Evolutionary conservation across 371 early-diverging fungal genomes (phyloP).

Genomic region (Synchytrium microbalum): DNA sequence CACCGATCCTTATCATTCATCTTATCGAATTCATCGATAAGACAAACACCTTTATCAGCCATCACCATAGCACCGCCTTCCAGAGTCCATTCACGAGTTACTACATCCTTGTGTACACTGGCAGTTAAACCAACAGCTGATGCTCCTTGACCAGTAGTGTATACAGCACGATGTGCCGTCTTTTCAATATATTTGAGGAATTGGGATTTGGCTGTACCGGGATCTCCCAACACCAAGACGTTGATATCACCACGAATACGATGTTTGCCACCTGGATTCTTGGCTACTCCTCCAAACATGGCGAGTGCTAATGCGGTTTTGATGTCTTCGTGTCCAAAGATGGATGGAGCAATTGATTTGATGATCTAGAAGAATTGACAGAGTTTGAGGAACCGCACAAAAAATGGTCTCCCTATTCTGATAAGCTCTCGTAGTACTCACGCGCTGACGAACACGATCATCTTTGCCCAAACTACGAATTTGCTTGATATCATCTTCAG

Average conservation of each 20-base stretch:
- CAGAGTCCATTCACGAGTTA: constrained; percentile 97
- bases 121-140: constrained; percentile 99
- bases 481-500: constrained; percentile 85
- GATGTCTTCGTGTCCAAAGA: constrained; percentile 98
- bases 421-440: too few relatives aligned
- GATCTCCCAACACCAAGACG: constrained; percentile 97
- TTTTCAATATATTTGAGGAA: constrained; percentile 97
- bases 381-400: constrained; percentile 6
- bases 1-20: constrained; percentile 94
- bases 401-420: too few relatives aligned
- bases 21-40: constrained; percentile 99
- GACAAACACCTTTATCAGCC: constrained; percentile 96
- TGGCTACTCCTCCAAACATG: constrained; percentile 96
- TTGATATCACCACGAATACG: constrained; percentile 98
- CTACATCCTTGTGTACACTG: constrained; percentile 92
- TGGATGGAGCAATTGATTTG: constrained; percentile 96
- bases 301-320: constrained; percentile 94
- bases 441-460: constrained; percentile 69
- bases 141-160: constrained; percentile 99
- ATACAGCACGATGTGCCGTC: constrained; percentile 94
- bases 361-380: constrained; percentile 56
- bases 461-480: constrained; percentile 76
- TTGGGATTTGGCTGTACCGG: constrained; percentile 99
- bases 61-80: constrained; percentile 99
- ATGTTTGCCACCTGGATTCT: constrained; percentile 88